Base-by-base conservation (phyloP, 495 filamentous ascomycete genomes). In the Penicillium longicatenatum region DNA sequence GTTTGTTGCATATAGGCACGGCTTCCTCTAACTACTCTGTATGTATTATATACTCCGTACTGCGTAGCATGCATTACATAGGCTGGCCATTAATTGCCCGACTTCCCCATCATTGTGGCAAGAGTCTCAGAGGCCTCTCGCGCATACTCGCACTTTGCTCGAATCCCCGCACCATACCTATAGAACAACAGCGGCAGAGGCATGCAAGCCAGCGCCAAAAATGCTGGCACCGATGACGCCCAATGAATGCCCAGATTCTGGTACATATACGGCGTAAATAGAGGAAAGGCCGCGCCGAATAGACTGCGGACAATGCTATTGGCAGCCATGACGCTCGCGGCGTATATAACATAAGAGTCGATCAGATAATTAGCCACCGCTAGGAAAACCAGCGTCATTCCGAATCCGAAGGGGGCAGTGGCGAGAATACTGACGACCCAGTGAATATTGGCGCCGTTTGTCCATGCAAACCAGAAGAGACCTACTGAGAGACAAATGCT, bases 391-490 rank as follows among this genome's bases (percentile, higher is more conserved):
- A 81, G 82, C 58, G 93, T 76, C 3, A 97, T 76, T 0, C 84
- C 84, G 58, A 87, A 87, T 1, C 83, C 82, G 7, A 76, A 84
- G 42, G 80, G 59, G 9, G 84, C 60, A 26, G 92, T 91, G 6
- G 86, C 87, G 2, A 91, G 75, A 0, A 89, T 89, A 4, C 91
- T 92, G 1, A 86, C 88, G 59, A 92, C 89, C 92, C 91, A 96
- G 70, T 89, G 90, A 56, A 90, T 85, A 44, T 82, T 70, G 0
- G 60, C 67, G 72, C 90, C 93, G 11, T 75, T 75, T 1, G 88
- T 83, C 91, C 91, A 95, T 17, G 87, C 89, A 67, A 93, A 92
- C 90, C 90, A 93, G 75, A 95, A 92, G 11, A 95, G 79, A 9
- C 91, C 90, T 1, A 58, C 77, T 1, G 91, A 73, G 68, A 97